Conservation (phyloP, 1,284 basidiomycete species). For the Calocybe gambosa region DNA sequence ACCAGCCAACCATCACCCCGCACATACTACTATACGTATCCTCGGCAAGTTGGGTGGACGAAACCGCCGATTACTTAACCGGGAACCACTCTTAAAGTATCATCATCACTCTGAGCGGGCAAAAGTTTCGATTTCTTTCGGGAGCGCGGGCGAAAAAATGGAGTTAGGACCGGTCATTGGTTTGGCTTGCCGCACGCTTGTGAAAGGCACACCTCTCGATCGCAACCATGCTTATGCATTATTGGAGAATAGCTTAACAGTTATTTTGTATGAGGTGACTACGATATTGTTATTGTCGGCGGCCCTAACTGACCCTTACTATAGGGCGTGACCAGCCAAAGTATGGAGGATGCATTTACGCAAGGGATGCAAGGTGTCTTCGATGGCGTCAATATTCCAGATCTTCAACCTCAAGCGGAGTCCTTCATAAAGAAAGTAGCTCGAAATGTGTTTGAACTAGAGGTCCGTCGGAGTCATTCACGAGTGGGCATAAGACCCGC, state of each 20-base stretch:
- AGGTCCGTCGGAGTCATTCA: slow-evolving; percentile 51
- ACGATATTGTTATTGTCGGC: slow-evolving; percentile 1
- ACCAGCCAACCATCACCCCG: slow-evolving; percentile 87
- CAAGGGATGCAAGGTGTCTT: slow-evolving; percentile 73
- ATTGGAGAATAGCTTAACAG: slow-evolving; percentile 68
- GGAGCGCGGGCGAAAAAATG: slow-evolving; percentile 63
- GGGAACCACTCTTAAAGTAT: slow-evolving; percentile 76
- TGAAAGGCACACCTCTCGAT: slow-evolving; percentile 56
- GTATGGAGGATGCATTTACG: slow-evolving; percentile 71
- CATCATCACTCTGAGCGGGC: slow-evolving; percentile 64
- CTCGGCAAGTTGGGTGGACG: slow-evolving; percentile 96
- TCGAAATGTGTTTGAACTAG: slow-evolving; percentile 60
- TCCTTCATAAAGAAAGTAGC: slow-evolving; percentile 65
- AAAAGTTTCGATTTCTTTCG: slow-evolving; percentile 69
- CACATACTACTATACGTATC: slow-evolving; percentile 95
- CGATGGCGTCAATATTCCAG: slow-evolving; percentile 69
- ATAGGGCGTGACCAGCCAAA: slow-evolving; percentile 69
- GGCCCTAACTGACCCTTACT: slow-evolving; percentile 8
- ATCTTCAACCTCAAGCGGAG: slow-evolving; percentile 66
- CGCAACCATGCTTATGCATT: slow-evolving; percentile 75
- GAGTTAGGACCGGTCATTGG: slow-evolving; percentile 69
- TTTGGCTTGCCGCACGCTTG: slow-evolving; percentile 66
- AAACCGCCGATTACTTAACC: slow-evolving; percentile 83
- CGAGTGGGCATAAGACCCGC: slow-evolving; percentile 53
- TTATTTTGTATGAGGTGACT: slow-evolving; percentile 72